Evolutionary conservation across 1,139 yeast genomes (phyloP).

Genomic region (Debaryomyces udenii): DNA sequence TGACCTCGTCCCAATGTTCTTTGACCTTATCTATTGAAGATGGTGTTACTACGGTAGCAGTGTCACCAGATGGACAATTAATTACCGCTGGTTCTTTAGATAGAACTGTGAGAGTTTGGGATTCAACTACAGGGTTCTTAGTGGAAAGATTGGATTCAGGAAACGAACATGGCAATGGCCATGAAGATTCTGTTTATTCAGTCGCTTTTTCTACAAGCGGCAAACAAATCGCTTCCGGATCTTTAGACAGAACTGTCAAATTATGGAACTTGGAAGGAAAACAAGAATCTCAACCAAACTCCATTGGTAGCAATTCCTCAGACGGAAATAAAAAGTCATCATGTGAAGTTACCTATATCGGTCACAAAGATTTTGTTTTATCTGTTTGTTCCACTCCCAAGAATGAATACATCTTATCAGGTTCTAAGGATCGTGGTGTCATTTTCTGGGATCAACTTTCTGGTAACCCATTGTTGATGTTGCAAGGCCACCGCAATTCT

Average conservation of each 20-base stretch:
- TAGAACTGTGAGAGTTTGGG: slow-evolving; percentile 97
- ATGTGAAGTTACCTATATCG: slow-evolving; percentile 92
- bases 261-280: slow-evolving; percentile 83
- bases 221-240: slow-evolving; percentile 90
- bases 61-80: slow-evolving; percentile 90
- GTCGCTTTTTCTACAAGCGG: slow-evolving; percentile 95
- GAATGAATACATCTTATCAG: slow-evolving; percentile 88
- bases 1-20: slow-evolving; percentile 88
- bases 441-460: slow-evolving; percentile 94
- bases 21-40: slow-evolving; percentile 91
- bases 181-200: slow-evolving; percentile 93
- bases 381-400: slow-evolving; percentile 95
- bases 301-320: slow-evolving; percentile 21
- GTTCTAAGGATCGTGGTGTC: slow-evolving; percentile 96
- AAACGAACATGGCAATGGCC: slow-evolving; percentile 86
- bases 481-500: slow-evolving; percentile 96
- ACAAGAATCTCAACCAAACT: slow-evolving; percentile 49
- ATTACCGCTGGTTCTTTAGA: slow-evolving; percentile 98
- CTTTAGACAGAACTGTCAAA: slow-evolving; percentile 94
- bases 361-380: slow-evolving; percentile 94
- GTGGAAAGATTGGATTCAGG: slow-evolving; percentile 94
- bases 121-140: slow-evolving; percentile 86
- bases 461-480: slow-evolving; percentile 92
- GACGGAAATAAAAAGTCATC: slow-evolving; percentile 48
- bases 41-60: slow-evolving; percentile 97